Evolutionary conservation across 176 grass and related monocot species (phyloP), one percentile per base, ranked within the genome.

Genomic region (Cenchrus fungigraminus): DNA sequence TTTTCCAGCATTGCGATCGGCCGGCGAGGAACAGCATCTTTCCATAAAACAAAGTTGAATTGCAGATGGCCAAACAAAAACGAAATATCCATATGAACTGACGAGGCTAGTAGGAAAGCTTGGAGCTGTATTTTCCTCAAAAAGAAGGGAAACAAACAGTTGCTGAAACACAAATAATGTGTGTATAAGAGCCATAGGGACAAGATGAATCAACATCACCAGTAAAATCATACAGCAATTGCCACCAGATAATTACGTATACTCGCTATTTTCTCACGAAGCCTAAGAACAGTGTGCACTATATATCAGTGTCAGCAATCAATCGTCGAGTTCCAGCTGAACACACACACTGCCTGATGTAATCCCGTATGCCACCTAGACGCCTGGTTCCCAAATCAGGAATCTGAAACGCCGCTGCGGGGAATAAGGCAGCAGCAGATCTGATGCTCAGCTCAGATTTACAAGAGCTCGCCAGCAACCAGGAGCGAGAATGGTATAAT

Each of bases 281-380:
- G 22, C 32, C 53, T 43, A 58, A 61, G 31, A 47, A 46, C 76
- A 79, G 76, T 74, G 74, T 83, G 57, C 42, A 15, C 66, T 83
- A 2, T 53, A 43, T 79, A 54, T 40, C 28, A 37, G 6, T 71
- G 71, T 29, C 67, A 78, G 9, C 64, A 29, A 82, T 31, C 71
- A 50, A 79, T 74, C 20, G 45, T 56, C 61, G 54, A 79, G 74
- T 57, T 70, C 62, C 65, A 76, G 68, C 67, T 78, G 15, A 85
- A 89, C 63, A 70, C 68, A 90, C 71, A 84, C 50, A 44, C 81
- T 88, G 93, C 95, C 91, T 92, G 95, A 92, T 88, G 82, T 85
- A 81, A 87, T 93, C 91, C 89, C 91, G 89, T 92, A 95, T 95
- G 95, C 93, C 95, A 98, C 82, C 60, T 80, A 73, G 79, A 89